A percentile compares a stretch with the other conserved stretches of the same genome.
These are phyloP conservation scores for Eucalyptus albens DNA, from an alignment of 345 rosid species.

Conservation along the genomic window DNA sequence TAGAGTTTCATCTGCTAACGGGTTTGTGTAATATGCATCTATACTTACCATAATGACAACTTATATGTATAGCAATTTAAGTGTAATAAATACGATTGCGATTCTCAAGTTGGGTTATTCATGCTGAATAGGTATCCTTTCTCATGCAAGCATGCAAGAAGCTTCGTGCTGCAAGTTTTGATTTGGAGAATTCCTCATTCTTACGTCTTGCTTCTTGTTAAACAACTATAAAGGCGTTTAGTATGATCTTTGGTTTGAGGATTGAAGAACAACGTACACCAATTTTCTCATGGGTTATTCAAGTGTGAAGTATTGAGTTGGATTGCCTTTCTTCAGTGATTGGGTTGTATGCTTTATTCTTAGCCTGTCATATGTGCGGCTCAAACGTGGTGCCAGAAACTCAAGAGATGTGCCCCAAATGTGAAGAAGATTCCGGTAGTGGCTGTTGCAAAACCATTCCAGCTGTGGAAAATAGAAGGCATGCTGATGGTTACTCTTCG, in stretches of 20 bases:
- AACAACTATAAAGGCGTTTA: neutral
- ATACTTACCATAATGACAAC: neutral
- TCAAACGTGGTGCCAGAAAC: neutral
- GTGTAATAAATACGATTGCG: neutral
- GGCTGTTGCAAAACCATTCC: conserved; percentile 20
- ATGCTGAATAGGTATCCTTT: neutral
- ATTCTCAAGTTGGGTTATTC: neutral
- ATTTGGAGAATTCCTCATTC: neutral
- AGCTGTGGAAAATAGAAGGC: conserved; percentile 8
- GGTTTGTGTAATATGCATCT: neutral
- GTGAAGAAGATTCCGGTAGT: conserved; percentile 12
- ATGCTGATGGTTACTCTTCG: conserved; percentile 13
- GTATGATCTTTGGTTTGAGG: neutral
- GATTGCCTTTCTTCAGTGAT: neutral
- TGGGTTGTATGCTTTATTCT: neutral
- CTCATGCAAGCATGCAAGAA: neutral
- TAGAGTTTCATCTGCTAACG: neutral
- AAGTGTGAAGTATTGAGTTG: neutral
- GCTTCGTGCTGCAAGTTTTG: neutral
- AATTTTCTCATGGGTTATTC: neutral
- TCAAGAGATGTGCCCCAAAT: conserved; percentile 36
- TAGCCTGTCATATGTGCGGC: neutral
- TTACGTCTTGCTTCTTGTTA: neutral
- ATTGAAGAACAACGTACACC: neutral
- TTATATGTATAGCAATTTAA: neutral